Evolutionary conservation across 75 land plant genomes (phyloP), one percentile per base, ranked within the genome.

Genomic region (Picea sitchensis): DNA sequence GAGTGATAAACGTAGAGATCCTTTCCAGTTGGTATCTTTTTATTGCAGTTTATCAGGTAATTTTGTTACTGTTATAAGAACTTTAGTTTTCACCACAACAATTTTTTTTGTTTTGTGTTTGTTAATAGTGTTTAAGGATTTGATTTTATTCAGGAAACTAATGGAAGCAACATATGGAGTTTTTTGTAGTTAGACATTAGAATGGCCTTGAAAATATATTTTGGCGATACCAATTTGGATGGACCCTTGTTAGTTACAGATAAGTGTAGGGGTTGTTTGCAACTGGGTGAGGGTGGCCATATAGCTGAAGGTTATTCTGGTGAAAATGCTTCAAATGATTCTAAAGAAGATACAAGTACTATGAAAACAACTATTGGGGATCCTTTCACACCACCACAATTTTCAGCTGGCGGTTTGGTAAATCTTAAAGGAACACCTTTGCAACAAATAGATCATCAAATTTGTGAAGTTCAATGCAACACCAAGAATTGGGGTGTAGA

Each of bases 141-240:
- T 65, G 3, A 65, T 65, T 65, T 31, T 31, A 65, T 65, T 30
- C 26, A 14, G 2, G 3, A 64, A 64, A 12, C 1, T 64, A 64
- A 64, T 14, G 26, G 14, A 64, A 32, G 34, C 26, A 26, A 26
- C 26, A 26, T 26, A 26, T 26, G 26, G 38, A 91, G 84, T 67
- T 82, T 94, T 76, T 80, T 96, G 30, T 93, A 93, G 84, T 89
- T 93, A 72, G 96, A 93, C 41, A 83, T 96, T 65, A 91, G 90
- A 77, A 41, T 84, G n/a, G 93, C 93, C 14, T 77, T 96, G 58
- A 90, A 90, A 32, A 86, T 90, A 84, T 94, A 96, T 32, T 96
- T 96, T 84, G 86, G 83, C 58, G 88, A 86, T 15, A 58, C 76
- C 61, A 80, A 61, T 82, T 65, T 86, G 76, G 94, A 90, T 83